These are phyloP conservation scores for Grosmannia clavigera DNA, from an alignment of 2,329 filamentous ascomycete genomes.

Conservation along the genomic window DNA sequence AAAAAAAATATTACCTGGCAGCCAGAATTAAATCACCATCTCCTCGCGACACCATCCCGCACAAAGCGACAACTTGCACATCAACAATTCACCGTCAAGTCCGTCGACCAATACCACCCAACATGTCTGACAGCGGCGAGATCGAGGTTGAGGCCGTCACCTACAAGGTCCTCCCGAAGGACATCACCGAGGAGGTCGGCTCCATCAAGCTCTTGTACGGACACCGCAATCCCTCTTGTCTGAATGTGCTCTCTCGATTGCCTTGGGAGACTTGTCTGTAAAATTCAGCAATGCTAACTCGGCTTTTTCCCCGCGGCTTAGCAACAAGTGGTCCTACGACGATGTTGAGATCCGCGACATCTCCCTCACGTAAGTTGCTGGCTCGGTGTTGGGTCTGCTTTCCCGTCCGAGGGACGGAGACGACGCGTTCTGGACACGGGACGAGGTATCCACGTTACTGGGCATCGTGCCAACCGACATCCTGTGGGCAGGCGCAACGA, in stretches of 20 bases:
- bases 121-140: conserved; percentile 93
- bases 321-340: conserved; percentile 86
- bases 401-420: too few species aligned
- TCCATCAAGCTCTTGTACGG: conserved; percentile 71
- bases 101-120: conserved; percentile 22
- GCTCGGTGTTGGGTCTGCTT: too few species aligned
- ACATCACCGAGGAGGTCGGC: conserved; percentile 79
- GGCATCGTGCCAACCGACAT: neutral
- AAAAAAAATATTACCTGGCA: neutral
- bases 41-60: conserved; percentile 3
- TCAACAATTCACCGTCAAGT: conserved; percentile 10
- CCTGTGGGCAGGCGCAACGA: neutral
- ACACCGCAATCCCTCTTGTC: neutral
- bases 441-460: neutral
- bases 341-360: conserved; percentile 99
- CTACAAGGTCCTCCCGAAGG: conserved; percentile 79
- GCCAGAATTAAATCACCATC: neutral
- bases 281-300: neutral
- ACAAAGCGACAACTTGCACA: neutral
- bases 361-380: conserved; percentile 80
- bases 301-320: conserved; percentile 3
- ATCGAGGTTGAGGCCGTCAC: conserved; percentile 76
- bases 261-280: neutral
- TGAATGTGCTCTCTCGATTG: neutral
- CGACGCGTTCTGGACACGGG: neutral